Base-by-base conservation (phyloP, 257 asterid genomes). In the Ajuga chamaepitys region DNA sequence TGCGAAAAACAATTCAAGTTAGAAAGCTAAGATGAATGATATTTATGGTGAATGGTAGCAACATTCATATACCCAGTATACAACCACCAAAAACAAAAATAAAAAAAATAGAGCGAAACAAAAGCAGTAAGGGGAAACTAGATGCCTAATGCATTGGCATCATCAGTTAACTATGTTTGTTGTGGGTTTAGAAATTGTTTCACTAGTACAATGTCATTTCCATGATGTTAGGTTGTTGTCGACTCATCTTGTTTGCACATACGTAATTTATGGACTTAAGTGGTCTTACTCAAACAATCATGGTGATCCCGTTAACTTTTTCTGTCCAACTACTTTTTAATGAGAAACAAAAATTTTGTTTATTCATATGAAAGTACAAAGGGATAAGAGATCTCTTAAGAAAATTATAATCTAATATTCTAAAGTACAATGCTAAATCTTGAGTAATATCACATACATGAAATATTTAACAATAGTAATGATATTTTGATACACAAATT, bases 41-140 rank as follows among this genome's bases (percentile, higher is more conserved):
- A 32, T 25, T 48, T 59, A 25, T 34, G 11, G 32, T 58, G 55
- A 47, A 59, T 22, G 44, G 12, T 14, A 24, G 21, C 28, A 50
- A 7, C 35, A 37, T 30, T 16, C 48, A 56, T 55, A 55, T 42
- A 22, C 58, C 20, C 25, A 55, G 24, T 37, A 50, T 38, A 67
- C 17, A 68, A 57, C 48, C 63, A 69, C 53, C 30, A 62, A 69
- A 11, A n/a, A n/a, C n/a, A n/a, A n/a, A n/a, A n/a, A n/a, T n/a
- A n/a, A n/a, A n/a, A n/a, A 26, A 37, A 52, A 17, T 20, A 44
- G 16, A 32, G 67, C 58, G 66, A 58, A 58, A 59, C 7, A 61
- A 28, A 40, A 56, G 40, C 24, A 1, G 7, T 7, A 9, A 44
- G 58, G 46, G 30, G 66, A 57, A 60, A 37, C 26, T 35, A 16